These are phyloP conservation scores for Cavenderia fasciculata DNA, from an alignment of 78 protist species.

Conservation along the genomic window DNA sequence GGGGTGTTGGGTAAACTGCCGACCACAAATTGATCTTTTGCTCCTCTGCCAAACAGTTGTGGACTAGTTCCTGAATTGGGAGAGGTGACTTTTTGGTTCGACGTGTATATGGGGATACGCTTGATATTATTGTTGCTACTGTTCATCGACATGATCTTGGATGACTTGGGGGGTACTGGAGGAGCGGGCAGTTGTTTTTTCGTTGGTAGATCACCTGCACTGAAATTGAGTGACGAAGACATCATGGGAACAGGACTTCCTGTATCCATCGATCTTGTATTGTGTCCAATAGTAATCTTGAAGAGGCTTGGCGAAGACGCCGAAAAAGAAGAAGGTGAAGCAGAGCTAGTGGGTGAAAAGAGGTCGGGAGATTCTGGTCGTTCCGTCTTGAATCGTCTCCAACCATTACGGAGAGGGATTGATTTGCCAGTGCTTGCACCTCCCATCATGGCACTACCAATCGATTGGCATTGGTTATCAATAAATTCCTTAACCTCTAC, in stretches of 20 bases:
- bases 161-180: neutral
- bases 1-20: too few relatives aligned
- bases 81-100: too few relatives aligned
- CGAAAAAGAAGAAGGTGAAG: neutral
- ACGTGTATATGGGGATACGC: too few relatives aligned
- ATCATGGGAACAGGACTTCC: too few relatives aligned
- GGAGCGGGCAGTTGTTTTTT: neutral
- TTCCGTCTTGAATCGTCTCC: neutral
- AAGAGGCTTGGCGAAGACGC: neutral
- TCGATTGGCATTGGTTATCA: too few relatives aligned
- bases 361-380: neutral
- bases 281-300: neutral
- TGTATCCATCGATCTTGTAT: neutral
- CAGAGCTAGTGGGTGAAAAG: neutral
- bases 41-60: too few relatives aligned
- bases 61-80: too few relatives aligned
- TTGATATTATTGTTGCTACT: neutral
- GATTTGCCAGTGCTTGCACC: neutral
- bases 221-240: neutral
- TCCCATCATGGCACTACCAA: neutral
- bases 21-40: too few relatives aligned
- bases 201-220: neutral
- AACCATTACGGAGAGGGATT: neutral
- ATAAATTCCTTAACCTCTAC: constrained; percentile 41
- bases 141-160: neutral